Percentiles rank a stretch among this genome's conserved stretches.
Conservation (phyloP, 2,329 filamentous ascomycete genomes). For the Aspergillus sojae region DNA sequence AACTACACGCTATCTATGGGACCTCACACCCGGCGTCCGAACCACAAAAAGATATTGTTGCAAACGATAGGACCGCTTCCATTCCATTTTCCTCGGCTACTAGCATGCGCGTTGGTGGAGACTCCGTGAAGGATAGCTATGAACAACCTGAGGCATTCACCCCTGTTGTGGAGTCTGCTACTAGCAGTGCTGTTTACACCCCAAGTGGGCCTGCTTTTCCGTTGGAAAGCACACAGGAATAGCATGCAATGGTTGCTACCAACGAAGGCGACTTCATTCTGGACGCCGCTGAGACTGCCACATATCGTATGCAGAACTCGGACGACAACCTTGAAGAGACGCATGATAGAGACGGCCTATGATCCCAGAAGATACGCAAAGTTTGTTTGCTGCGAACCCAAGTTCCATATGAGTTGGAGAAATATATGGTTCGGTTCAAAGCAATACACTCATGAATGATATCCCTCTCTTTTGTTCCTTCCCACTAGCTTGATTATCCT, state of each 20-base stretch:
- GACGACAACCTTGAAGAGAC: constrained; percentile 54
- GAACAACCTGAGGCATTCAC: background rate
- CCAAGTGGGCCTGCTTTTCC: constrained; percentile 18
- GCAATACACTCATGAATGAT: constrained; percentile 13
- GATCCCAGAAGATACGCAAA: constrained; percentile 9
- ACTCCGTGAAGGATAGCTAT: background rate
- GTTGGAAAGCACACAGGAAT: constrained; percentile 39
- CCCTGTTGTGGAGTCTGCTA: background rate
- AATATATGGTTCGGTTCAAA: constrained; percentile 5
- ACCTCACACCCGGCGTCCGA: constrained; percentile 52
- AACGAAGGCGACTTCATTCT: constrained; percentile 37
- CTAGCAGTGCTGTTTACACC: background rate
- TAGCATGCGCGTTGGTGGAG: background rate
- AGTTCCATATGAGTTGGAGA: background rate
- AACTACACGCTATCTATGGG: constrained; percentile 71
- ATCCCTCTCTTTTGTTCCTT: constrained; percentile 14
- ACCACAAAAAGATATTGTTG: background rate
- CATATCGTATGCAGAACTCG: constrained; percentile 45
- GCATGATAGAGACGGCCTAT: constrained; percentile 29
- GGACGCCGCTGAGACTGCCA: constrained; percentile 31
- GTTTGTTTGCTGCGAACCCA: background rate
- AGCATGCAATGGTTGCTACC: constrained; percentile 35
- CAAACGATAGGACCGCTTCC: background rate
- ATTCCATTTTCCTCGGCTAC: background rate
- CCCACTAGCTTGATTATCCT: constrained; percentile 12